These are phyloP conservation scores for Candida sanyaensis DNA, from an alignment of 1,139 yeast genomes.

Conservation along the genomic window DNA sequence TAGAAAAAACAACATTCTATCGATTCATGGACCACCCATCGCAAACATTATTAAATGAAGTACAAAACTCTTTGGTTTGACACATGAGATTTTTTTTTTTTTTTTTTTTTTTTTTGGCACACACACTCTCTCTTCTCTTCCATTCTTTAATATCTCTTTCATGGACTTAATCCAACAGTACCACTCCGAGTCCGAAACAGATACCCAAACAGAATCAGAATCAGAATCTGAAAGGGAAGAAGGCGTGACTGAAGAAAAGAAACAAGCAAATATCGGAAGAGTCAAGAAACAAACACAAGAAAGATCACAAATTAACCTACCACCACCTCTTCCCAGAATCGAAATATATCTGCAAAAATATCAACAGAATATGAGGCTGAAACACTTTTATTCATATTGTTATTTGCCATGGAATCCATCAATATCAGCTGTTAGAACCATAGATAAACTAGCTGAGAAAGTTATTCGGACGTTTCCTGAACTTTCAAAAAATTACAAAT, in stretches of 20 bases:
- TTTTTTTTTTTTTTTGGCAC: neutral
- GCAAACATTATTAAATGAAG: too few relatives aligned
- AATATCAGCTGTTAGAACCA: neutral
- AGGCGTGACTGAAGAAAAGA: neutral
- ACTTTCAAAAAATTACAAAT: conserved; percentile 9
- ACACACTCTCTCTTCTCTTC: neutral
- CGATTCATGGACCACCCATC: too few relatives aligned
- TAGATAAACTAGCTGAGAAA: conserved; percentile 5
- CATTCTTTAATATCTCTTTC: neutral
- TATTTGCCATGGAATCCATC: conserved; percentile 14
- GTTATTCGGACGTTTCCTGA: conserved; percentile 5
- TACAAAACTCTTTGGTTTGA: too few relatives aligned
- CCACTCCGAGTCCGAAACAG: conserved; percentile 12
- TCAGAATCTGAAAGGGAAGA: neutral
- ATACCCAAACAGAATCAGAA: conserved; percentile 4
- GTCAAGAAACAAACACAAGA: neutral
- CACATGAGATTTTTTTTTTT: neutral
- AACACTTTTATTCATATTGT: conserved; percentile 4
- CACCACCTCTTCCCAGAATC: conserved; percentile 9
- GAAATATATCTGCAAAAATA: conserved; percentile 14
- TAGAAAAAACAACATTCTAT: too few relatives aligned
- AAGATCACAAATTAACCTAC: neutral
- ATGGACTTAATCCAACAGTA: conserved; percentile 15
- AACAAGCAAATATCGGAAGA: neutral
- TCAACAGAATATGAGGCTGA: conserved; percentile 8